A percentile compares a stretch with the other conserved stretches of the same genome.
These are phyloP conservation scores for Eustoma russellianum DNA, from an alignment of 257 asterid genomes.

Conservation along the genomic window DNA sequence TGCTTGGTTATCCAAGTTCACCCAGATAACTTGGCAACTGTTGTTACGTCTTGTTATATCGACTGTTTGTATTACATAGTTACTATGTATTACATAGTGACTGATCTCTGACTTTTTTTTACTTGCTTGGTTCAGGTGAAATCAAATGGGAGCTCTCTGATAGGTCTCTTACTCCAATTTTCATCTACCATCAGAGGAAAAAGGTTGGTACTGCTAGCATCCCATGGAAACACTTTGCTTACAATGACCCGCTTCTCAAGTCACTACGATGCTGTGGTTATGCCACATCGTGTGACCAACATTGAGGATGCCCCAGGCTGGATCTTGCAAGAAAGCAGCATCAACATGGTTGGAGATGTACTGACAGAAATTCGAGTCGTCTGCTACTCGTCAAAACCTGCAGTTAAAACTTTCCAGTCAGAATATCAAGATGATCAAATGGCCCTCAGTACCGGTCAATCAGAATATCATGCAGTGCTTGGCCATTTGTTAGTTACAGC, in stretches of 20 bases:
- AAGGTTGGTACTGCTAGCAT: conserved; percentile 50
- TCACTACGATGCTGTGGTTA: conserved; percentile 36
- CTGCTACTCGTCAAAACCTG: conserved; percentile 46
- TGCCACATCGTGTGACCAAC: conserved; percentile 47
- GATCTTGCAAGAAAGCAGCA: conserved; percentile 51
- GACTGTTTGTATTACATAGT: background rate
- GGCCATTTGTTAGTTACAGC: conserved; percentile 49
- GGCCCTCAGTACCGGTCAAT: conserved; percentile 17
- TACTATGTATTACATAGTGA: too few relatives aligned
- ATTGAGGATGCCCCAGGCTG: conserved; percentile 39
- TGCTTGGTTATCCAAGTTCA: too few relatives aligned
- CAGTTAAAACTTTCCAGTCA: conserved; percentile 1
- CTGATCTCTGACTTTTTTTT: background rate
- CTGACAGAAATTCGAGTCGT: conserved; percentile 51
- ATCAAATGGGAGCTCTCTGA: conserved; percentile 42
- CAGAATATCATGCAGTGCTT: conserved; percentile 56
- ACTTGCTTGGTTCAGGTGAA: conserved; percentile 45
- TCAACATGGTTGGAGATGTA: conserved; percentile 45
- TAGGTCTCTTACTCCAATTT: conserved; percentile 59
- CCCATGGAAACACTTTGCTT: conserved; percentile 42
- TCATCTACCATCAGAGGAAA: conserved; percentile 24
- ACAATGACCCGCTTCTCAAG: conserved; percentile 49
- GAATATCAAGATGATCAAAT: conserved; percentile 7
- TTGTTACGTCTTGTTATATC: too few relatives aligned
- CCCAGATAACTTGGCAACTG: too few relatives aligned